Evolutionary conservation across 805 yeast species (phyloP), one percentile per base, ranked within the genome.

Genomic region (Metschnikowia corniflorae): DNA sequence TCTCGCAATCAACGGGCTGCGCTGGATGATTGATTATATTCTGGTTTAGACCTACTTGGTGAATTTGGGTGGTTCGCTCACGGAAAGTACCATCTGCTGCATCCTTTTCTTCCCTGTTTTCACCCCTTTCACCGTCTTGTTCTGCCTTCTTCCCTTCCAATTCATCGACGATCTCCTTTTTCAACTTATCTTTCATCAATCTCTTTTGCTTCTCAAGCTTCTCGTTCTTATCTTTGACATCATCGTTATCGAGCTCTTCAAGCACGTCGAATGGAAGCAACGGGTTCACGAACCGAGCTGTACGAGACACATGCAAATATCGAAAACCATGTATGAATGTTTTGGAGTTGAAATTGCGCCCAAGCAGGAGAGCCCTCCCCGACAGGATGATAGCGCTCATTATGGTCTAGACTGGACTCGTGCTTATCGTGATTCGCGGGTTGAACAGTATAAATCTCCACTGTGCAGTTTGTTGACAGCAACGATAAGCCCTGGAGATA

Each of bases 201-300:
- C n/a, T n/a, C 41, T 56, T 57, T 29, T 59, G 51, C 29, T 53
- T 55, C 47, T 53, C 46, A 18, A 61, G 46, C 34, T 61, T 52
- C 15, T 56, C 51, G 36, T 57, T 58, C 40, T 46, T 45, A 32
- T 50, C 58, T 29, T 47, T 42, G 21, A 51, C 42, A 6, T 62
- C 68, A 6, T 61, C 70, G 29, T 50, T 54, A 20, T 54, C 57
- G 9, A 64, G 37, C 25, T 64, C 63, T 18, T 67, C 72, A 1
- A 63, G 40, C 6, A 69, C 60, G 42, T 67, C 73, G 34, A 68
- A 57, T 3, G 73, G 72, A 7, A 65, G 32, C n/a, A 67, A 44
- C 5, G 73, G 72, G 37, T 68, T 68, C 12, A 68, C 43, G 12
- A 29, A 24, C 9, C 23, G 19, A 4, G n/a, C n/a, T n/a, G n/a